Evolutionary conservation across 2,329 filamentous ascomycete species (phyloP).

Genomic region (Cercospora sp.): DNA sequence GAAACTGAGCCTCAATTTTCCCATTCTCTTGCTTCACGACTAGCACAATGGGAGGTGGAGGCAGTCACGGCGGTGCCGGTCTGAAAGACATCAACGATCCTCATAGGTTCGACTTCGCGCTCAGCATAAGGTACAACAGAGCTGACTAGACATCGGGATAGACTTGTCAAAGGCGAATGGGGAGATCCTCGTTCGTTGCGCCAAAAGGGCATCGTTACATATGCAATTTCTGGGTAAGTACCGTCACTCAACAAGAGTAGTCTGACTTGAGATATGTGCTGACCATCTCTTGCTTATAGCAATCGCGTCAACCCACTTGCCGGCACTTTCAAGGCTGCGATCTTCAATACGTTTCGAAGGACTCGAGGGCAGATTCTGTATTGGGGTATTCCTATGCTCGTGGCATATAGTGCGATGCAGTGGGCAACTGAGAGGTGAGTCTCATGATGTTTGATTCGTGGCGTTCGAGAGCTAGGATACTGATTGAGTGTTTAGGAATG

Average conservation of each 20-base stretch:
- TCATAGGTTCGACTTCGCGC: not conserved
- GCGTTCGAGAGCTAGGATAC: not conserved
- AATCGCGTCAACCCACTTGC: slow-evolving; percentile 90
- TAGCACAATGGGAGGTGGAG: not conserved
- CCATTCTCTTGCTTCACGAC: not conserved
- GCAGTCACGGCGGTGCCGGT: not conserved
- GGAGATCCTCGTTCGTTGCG: slow-evolving; percentile 40
- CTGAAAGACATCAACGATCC: slow-evolving; percentile 11
- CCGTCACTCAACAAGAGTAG: not conserved
- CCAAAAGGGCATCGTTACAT: slow-evolving; percentile 65
- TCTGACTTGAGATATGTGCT: not conserved
- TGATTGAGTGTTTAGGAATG: slow-evolving; percentile 58
- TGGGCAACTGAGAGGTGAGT: slow-evolving; percentile 86
- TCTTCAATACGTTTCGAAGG: slow-evolving; percentile 95
- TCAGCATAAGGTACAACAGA: not conserved
- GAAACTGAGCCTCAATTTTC: not conserved
- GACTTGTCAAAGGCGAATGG: slow-evolving; percentile 22
- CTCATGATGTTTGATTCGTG: not conserved
- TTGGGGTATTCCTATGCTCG: slow-evolving; percentile 74
- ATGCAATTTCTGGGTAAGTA: slow-evolving; percentile 62
- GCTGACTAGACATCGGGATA: not conserved
- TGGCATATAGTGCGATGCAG: slow-evolving; percentile 78
- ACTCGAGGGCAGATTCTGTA: slow-evolving; percentile 84
- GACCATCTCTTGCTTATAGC: slow-evolving; percentile 35
- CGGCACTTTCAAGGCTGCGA: slow-evolving; percentile 71